Conservation (phyloP, 768 basidiomycete species). For the Ephemerocybe angulata region DNA sequence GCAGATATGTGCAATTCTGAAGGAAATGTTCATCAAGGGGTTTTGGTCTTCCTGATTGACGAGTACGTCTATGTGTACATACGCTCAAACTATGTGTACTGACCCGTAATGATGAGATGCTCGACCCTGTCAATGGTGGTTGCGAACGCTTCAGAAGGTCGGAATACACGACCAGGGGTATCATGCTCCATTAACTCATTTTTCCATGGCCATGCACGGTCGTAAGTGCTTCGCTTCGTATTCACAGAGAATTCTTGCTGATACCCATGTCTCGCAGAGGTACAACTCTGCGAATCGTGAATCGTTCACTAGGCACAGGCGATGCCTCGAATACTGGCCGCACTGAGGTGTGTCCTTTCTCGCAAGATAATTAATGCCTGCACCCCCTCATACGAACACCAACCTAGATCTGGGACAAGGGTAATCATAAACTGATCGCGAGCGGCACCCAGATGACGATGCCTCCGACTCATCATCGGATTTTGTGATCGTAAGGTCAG, state of each 20-base stretch:
- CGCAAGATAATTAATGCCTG: too few relatives aligned
- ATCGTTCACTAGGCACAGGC: constrained; percentile 19
- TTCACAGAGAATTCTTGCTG: neutral
- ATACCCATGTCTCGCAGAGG: constrained; percentile 28
- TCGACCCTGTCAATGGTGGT: constrained; percentile 37
- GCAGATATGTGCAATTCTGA: constrained; percentile 42
- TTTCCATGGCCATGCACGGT: constrained; percentile 40
- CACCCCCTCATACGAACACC: neutral
- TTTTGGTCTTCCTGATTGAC: constrained; percentile 43
- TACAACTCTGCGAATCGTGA: constrained; percentile 33
- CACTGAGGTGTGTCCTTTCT: constrained; percentile 19
- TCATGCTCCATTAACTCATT: constrained; percentile 43
- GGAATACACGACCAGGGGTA: constrained; percentile 29
- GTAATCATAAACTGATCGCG: constrained; percentile 18
- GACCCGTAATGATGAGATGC: constrained; percentile 28
- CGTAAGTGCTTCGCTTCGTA: constrained; percentile 25
- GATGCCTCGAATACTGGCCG: constrained; percentile 18
- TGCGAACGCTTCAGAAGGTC: constrained; percentile 30
- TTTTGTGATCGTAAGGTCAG: too few relatives aligned
- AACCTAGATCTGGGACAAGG: constrained; percentile 22
- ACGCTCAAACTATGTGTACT: neutral
- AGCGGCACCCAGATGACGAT: constrained; percentile 15
- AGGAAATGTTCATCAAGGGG: constrained; percentile 40
- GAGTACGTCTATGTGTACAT: constrained; percentile 30
- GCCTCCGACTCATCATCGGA: too few relatives aligned